Evolutionary conservation across 2,329 filamentous ascomycete species (phyloP).

Genomic region (Epicoccum nigrum): DNA sequence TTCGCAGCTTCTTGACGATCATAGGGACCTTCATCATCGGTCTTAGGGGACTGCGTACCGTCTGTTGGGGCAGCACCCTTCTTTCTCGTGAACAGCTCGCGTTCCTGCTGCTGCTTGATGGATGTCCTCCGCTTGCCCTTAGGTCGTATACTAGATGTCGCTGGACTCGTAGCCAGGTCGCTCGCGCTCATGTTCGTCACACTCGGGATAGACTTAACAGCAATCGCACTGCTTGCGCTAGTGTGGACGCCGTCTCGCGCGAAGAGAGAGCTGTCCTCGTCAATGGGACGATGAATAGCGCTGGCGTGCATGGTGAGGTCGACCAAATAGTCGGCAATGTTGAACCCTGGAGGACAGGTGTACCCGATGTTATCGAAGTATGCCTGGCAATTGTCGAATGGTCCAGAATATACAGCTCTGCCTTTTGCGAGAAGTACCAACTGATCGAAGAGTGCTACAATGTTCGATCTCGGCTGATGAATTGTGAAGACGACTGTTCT

Average conservation of each 20-base stretch:
- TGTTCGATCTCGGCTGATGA: conserved; percentile 96
- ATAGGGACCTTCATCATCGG: conserved; percentile 64
- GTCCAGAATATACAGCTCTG: conserved; percentile 89
- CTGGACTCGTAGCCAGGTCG: conserved; percentile 60
- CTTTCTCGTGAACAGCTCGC: conserved; percentile 86
- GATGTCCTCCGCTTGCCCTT: conserved; percentile 77
- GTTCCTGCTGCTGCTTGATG: conserved; percentile 83
- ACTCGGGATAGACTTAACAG: conserved; percentile 89
- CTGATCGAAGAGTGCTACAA: conserved; percentile 94
- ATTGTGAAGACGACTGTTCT: conserved; percentile 98
- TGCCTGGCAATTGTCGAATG: conserved; percentile 83
- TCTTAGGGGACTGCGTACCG: conserved; percentile 63
- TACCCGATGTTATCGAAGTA: conserved; percentile 96
- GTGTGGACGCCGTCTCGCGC: conserved; percentile 70
- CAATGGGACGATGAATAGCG: conserved; percentile 59
- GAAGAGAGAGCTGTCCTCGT: conserved; percentile 64
- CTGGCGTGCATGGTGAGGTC: conserved; percentile 97
- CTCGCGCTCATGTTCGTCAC: conserved; percentile 76
- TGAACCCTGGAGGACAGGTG: conserved; percentile 92
- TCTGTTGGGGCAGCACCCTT: conserved; percentile 63
- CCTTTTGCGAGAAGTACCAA: conserved; percentile 90
- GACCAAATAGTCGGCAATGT: conserved; percentile 97
- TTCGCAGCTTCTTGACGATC: conserved; percentile 58
- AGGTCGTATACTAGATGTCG: conserved; percentile 68
- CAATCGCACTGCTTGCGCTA: conserved; percentile 83